These are phyloP conservation scores for Betula pendula DNA, from an alignment of 306 rosid genomes.

Conservation along the genomic window DNA sequence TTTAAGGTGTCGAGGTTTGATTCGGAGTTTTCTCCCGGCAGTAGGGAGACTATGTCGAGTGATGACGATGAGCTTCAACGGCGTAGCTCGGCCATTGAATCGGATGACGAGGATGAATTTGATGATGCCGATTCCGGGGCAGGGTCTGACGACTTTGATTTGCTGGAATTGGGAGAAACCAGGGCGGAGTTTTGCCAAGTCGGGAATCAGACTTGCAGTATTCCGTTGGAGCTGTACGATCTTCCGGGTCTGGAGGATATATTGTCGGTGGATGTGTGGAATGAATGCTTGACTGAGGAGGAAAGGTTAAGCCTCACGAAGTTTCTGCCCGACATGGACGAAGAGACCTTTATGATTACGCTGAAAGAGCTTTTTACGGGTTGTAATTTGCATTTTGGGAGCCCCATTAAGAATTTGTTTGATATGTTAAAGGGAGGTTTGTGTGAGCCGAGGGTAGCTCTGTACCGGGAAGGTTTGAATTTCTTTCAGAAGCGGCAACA, in stretches of 20 bases:
- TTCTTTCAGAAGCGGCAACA: constrained; percentile 80
- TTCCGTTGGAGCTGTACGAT: constrained; percentile 93
- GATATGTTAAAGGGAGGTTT: constrained; percentile 91
- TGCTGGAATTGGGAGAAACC: constrained; percentile 92
- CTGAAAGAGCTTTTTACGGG: constrained; percentile 78
- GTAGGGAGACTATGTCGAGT: constrained; percentile 86
- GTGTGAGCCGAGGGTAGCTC: constrained; percentile 97
- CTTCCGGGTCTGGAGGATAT: constrained; percentile 78
- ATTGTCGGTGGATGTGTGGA: constrained; percentile 89
- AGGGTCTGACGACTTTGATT: constrained; percentile 97
- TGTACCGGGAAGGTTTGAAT: constrained; percentile 81
- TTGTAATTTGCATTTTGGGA: constrained; percentile 81
- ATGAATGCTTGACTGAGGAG: constrained; percentile 81
- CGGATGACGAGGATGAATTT: constrained; percentile 90
- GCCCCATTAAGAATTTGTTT: constrained; percentile 78
- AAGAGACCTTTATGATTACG: constrained; percentile 69
- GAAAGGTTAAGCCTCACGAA: constrained; percentile 80
- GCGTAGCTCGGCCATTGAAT: constrained; percentile 64
- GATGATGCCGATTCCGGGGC: constrained; percentile 99
- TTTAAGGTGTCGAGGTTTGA: constrained; percentile 87
- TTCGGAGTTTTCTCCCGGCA: constrained; percentile 71
- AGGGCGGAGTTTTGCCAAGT: constrained; percentile 95
- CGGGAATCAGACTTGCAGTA: constrained; percentile 89
- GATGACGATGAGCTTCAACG: constrained; percentile 84
- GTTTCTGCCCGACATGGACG: constrained; percentile 92